phyloP scores from a whole-genome alignment of 768 basidiomycete species.

The Kwoniella bestiolae region DNA sequence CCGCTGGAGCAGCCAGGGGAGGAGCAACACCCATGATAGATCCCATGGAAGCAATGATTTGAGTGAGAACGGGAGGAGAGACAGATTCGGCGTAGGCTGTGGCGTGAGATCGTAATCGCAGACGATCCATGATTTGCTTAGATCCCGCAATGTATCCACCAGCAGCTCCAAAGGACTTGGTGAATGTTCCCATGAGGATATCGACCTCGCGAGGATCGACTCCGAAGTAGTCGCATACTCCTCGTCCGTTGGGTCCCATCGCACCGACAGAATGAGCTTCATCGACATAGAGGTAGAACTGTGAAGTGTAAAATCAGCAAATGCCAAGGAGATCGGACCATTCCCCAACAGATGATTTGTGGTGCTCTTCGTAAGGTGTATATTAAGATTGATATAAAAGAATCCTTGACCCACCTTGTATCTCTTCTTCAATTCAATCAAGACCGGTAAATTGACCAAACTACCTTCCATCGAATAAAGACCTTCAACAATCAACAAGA shows the following conservation, averaged over 20 bases:
- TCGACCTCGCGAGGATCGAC: constrained; percentile 80
- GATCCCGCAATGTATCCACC: constrained; percentile 92
- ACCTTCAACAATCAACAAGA: constrained; percentile 90
- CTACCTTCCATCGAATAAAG: constrained; percentile 99
- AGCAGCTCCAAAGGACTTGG: constrained; percentile 64
- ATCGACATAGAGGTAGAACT: constrained; percentile 96
- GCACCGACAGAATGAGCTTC: constrained; percentile 98
- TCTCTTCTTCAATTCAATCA: constrained; percentile 85
- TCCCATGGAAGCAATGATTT: constrained; percentile 88
- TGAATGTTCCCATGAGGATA: constrained; percentile 98
- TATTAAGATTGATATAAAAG: background rate
- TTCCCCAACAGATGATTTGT: too few relatives aligned
- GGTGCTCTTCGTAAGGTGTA: too few relatives aligned
- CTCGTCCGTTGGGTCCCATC: constrained; percentile 89
- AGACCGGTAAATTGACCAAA: constrained; percentile 75
- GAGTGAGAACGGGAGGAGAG: constrained; percentile 86
- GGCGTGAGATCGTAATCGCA: constrained; percentile 80
- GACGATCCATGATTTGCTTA: constrained; percentile 75
- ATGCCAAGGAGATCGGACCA: too few relatives aligned
- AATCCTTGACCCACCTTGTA: constrained; percentile 74
- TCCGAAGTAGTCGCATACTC: constrained; percentile 91
- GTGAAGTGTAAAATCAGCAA: constrained; percentile 9
- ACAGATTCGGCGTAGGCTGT: constrained; percentile 87
- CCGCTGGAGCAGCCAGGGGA: constrained; percentile 59
- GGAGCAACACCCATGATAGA: constrained; percentile 84